Evolutionary conservation across 331 rosid genomes (phyloP).

Genomic region (Quercus lobata): DNA sequence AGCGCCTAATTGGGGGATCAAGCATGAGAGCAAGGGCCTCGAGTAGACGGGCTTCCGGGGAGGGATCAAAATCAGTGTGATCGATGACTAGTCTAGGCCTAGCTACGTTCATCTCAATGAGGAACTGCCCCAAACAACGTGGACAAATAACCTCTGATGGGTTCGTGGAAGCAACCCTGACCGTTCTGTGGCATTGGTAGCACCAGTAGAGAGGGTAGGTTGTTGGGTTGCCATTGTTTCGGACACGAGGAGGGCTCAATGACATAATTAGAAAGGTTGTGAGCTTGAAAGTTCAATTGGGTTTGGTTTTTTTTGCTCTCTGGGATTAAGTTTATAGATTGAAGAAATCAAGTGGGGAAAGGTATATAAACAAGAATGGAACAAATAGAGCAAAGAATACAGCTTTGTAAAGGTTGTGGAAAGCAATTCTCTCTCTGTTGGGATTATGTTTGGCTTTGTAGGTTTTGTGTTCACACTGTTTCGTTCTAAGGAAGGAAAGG

Average conservation of each 20-base stretch:
- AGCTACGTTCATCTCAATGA: conserved; percentile 46
- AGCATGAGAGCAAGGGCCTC: conserved; percentile 79
- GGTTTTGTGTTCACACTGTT: conserved; percentile 15
- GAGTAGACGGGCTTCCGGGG: conserved; percentile 65
- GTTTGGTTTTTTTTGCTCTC: not conserved
- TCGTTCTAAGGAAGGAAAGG: conserved; percentile 36
- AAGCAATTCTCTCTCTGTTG: conserved; percentile 37
- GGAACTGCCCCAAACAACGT: conserved; percentile 66
- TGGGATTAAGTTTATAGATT: not conserved
- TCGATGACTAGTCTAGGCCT: conserved; percentile 35
- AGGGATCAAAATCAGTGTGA: conserved; percentile 40
- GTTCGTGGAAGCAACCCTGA: conserved; percentile 32
- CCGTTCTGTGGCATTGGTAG: conserved; percentile 59
- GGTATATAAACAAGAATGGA: not conserved
- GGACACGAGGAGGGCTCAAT: conserved; percentile 44
- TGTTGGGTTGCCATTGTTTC: conserved; percentile 16
- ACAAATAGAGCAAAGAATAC: conserved; percentile 33
- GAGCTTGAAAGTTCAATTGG: not conserved
- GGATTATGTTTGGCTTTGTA: conserved; percentile 3
- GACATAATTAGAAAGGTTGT: conserved; percentile 33
- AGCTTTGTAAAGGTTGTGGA: conserved; percentile 44
- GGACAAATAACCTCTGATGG: conserved; percentile 53
- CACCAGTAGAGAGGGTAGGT: conserved; percentile 63
- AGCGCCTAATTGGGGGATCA: conserved; percentile 43
- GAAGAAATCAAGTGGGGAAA: not conserved